Evolutionary conservation across 2,329 filamentous ascomycete species (phyloP).

Genomic region (Sporothrix euskadiensis): DNA sequence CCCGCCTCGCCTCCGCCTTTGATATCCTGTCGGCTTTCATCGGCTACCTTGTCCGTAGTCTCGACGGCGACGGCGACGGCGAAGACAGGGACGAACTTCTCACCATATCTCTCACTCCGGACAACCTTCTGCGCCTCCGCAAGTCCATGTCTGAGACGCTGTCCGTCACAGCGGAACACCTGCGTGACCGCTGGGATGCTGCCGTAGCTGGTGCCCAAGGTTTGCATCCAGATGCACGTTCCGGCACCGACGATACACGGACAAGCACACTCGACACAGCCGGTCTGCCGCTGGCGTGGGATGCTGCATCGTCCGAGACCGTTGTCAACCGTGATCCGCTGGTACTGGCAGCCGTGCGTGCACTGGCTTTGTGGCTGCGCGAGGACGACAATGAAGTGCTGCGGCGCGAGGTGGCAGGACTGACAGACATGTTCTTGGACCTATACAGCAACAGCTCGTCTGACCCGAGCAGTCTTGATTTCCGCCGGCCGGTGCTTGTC

Average conservation of each 20-base stretch:
- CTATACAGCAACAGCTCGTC: constrained; percentile 48
- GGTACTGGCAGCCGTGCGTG: constrained; percentile 58
- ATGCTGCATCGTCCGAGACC: constrained; percentile 51
- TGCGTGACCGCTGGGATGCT: constrained; percentile 70
- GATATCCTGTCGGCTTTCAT: constrained; percentile 64
- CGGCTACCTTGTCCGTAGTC: constrained; percentile 55
- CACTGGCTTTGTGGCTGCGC: constrained; percentile 65
- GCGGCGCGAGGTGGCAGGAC: constrained; percentile 56
- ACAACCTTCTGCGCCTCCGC: constrained; percentile 62
- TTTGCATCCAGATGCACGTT: constrained; percentile 58
- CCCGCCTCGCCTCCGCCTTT: constrained; percentile 60
- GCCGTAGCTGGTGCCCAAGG: constrained; percentile 63
- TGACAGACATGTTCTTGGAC: constrained; percentile 65
- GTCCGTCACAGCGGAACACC: constrained; percentile 63
- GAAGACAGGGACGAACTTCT: constrained; percentile 37
- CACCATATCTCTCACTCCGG: constrained; percentile 46
- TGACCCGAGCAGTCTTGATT: constrained; percentile 47
- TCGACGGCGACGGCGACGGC: constrained; percentile 59
- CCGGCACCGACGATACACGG: constrained; percentile 45
- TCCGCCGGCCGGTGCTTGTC: constrained; percentile 58
- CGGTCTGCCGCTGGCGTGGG: constrained; percentile 57
- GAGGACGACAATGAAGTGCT: constrained; percentile 65
- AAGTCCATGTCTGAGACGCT: constrained; percentile 63
- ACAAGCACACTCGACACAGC: constrained; percentile 32
- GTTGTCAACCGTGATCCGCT: constrained; percentile 57